phyloP scores from a whole-genome alignment of 495 filamentous ascomycete species.

The Neurospora hispaniola region DNA sequence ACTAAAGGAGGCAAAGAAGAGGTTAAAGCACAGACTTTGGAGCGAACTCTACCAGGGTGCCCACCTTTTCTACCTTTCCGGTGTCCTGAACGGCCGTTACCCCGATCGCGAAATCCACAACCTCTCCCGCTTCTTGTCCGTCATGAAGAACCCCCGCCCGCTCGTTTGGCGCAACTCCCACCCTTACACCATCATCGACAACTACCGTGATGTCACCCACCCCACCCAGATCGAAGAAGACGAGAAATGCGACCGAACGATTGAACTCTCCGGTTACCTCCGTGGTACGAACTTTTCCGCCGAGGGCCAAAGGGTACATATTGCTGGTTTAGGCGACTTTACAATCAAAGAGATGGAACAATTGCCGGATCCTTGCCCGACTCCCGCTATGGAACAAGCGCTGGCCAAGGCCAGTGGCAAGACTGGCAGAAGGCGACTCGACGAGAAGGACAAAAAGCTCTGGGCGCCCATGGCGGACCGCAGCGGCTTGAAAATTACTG shows the following conservation, averaged over 20 bases:
- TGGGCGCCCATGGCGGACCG: constrained; percentile 98
- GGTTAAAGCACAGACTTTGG: constrained; percentile 92
- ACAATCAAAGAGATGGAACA: constrained; percentile 73
- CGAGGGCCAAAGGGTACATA: constrained; percentile 76
- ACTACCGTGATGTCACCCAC: constrained; percentile 88
- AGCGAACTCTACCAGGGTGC: constrained; percentile 92
- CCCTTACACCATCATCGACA: constrained; percentile 86
- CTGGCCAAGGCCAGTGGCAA: constrained; percentile 75
- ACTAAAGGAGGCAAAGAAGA: constrained; percentile 83
- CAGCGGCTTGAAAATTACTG: constrained; percentile 66
- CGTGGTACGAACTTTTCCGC: constrained; percentile 92
- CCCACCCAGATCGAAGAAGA: constrained; percentile 82
- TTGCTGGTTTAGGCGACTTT: constrained; percentile 91
- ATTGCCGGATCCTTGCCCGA: constrained; percentile 90
- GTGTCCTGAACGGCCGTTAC: constrained; percentile 91
- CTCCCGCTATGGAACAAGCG: constrained; percentile 79
- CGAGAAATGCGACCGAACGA: constrained; percentile 75
- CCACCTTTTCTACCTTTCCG: constrained; percentile 91
- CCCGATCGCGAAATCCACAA: constrained; percentile 96
- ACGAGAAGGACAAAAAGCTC: constrained; percentile 90
- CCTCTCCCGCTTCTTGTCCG: constrained; percentile 81
- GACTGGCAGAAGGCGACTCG: constrained; percentile 59
- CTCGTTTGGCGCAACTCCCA: constrained; percentile 95
- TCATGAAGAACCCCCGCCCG: constrained; percentile 97
- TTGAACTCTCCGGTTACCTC: constrained; percentile 88